Evolutionary conservation across 257 asterid genomes (phyloP), one percentile per base, ranked within the genome.

Genomic region (Osmanthus fragrans): DNA sequence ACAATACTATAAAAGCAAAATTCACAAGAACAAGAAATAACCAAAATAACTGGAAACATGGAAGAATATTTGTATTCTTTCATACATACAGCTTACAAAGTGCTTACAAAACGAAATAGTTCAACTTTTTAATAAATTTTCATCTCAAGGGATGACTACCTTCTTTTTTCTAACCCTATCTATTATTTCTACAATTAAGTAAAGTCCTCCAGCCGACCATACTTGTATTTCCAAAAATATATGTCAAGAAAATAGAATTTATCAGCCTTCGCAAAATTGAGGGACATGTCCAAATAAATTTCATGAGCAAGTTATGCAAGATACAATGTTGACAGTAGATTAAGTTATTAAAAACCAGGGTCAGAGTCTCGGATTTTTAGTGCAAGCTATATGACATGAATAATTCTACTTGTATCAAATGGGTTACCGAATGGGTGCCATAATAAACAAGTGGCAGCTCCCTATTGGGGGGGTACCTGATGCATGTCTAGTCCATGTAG

Each of bases 21-120:
- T 27, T 27, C 25, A 72, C 70, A 25, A 65, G 34, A 33, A 56
- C 13, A 25, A 34, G 25, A 45, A 68, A 49, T 27, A 21, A 40
- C 13, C 42, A 60, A 70, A 80, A 33, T 34, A 63, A 69, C 39
- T 19, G 65, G 30, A 25, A 47, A 54, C 65, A 23, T 67, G 73
- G 79, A 30, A 76, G 30, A 42, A 70, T 45, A 9, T 42, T 64
- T 71, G 69, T 21, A 49, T 34, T 18, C 42, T 27, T 64, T 58
- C 66, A 58, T 58, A 21, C 66, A 37, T 33, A 33, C 42, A 79
- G n/a, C 37, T 9, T 19, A 27, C 21, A 58, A 29, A 71, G 63
- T 27, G n/a, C 37, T 9, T 19, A 27, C 21, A 58, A 29, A 71
- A 71, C 36, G 4, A 27, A 76, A 67, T 69, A 32, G 2, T 13